Conservation (phyloP, 768 basidiomycete species). For the Leccinum aurantiacum region DNA sequence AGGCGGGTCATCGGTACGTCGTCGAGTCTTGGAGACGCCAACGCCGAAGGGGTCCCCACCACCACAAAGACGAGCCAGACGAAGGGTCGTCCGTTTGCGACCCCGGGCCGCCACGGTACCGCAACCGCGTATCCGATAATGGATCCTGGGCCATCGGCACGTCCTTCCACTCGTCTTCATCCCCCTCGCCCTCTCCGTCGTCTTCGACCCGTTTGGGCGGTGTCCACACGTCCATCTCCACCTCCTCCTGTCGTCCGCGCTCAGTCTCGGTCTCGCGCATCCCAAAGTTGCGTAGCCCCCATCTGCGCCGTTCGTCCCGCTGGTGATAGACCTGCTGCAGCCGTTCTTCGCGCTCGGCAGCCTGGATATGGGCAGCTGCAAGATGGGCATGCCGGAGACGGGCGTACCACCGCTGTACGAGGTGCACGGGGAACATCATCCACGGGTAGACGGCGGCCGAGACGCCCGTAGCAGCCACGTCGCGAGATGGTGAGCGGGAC, state of each 20-base stretch:
- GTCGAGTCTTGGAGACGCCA: conserved; percentile 82
- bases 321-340: conserved; percentile 60
- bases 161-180: conserved; percentile 29
- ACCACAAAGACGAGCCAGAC: conserved; percentile 55
- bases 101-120: conserved; percentile 7
- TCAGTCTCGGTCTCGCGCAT: conserved; percentile 36
- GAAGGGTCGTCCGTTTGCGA: conserved; percentile 1
- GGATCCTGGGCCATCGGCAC: background rate
- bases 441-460: background rate
- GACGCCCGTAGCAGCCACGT: conserved; percentile 3
- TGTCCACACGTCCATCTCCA: conserved; percentile 2
- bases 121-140: conserved; percentile 5
- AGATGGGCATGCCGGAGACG: conserved; percentile 69
- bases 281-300: conserved; percentile 75
- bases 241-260: conserved; percentile 31
- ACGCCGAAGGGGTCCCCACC: conserved; percentile 75
- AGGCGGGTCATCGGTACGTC: conserved; percentile 45
- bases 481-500: conserved; percentile 8
- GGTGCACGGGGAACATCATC: conserved; percentile 17
- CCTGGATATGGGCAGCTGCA: conserved; percentile 67
- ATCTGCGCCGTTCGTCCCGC: conserved; percentile 44
- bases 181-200: conserved; percentile 13
- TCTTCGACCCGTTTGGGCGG: background rate
- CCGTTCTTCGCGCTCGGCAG: conserved; percentile 63
- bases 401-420: conserved; percentile 55